A percentile compares a stretch with the other conserved stretches of the same genome.
These are phyloP conservation scores for Colletotrichum lindemuthianum DNA, from an alignment of 2,329 filamentous ascomycete genomes.

Conservation along the genomic window DNA sequence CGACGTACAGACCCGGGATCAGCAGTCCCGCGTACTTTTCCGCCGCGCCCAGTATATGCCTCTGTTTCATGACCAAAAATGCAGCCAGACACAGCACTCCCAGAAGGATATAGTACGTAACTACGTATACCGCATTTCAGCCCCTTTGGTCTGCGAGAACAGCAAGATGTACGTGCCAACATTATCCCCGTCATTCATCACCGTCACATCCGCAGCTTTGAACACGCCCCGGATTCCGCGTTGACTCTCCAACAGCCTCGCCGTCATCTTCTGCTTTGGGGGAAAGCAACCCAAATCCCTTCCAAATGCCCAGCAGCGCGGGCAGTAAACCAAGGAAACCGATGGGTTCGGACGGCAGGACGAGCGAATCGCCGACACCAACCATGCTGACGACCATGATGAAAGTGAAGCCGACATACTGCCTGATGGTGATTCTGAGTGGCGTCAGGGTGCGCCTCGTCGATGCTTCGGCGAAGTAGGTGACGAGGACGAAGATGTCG, in stretches of 20 bases:
- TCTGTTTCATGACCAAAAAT: conserved; percentile 45
- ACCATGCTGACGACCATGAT: conserved; percentile 48
- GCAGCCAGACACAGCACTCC: conserved; percentile 45
- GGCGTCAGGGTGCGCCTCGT: conserved; percentile 40
- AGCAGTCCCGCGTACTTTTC: conserved; percentile 40
- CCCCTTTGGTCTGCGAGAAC: conserved; percentile 45
- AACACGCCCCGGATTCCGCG: conserved; percentile 37
- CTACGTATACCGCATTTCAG: conserved; percentile 46
- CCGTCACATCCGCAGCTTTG: conserved; percentile 44
- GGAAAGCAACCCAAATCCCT: conserved; percentile 38
- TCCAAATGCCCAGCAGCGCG: conserved; percentile 46
- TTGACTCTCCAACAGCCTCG: conserved; percentile 20
- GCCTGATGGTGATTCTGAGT: conserved; percentile 39
- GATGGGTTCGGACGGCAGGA: conserved; percentile 46
- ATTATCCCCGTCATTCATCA: conserved; percentile 50
- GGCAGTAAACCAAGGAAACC: conserved; percentile 48
- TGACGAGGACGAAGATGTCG: conserved; percentile 50
- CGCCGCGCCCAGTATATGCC: conserved; percentile 41
- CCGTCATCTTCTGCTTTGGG: conserved; percentile 31
- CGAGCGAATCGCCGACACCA: conserved; percentile 45
- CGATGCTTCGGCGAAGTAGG: conserved; percentile 48
- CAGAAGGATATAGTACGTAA: conserved; percentile 46
- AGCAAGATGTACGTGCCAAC: conserved; percentile 48
- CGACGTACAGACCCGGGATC: conserved; percentile 46
- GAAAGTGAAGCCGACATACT: conserved; percentile 47